A percentile compares a stretch with the other conserved stretches of the same genome.
Conservation (phyloP, 1,139 yeast species). For the Scheffersomyces illinoinensis region DNA sequence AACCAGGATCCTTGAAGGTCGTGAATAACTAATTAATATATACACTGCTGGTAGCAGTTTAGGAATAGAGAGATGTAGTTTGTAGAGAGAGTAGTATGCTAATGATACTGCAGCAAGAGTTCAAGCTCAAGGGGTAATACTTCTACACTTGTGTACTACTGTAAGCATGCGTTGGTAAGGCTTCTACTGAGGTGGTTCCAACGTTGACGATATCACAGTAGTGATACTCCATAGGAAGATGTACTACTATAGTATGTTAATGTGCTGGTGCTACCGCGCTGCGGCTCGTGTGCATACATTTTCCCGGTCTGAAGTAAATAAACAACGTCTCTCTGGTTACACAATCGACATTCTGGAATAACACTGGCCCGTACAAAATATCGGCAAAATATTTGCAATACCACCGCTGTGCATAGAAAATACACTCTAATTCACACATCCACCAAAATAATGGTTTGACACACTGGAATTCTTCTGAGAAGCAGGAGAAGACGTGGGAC, state of each 20-base stretch:
- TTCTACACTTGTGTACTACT: too few species aligned
- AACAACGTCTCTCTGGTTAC: not conserved
- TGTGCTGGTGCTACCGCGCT: not conserved
- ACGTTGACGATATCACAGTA: too few species aligned
- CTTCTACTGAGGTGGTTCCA: too few species aligned
- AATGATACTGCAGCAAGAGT: not conserved
- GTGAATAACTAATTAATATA: slow-evolving; percentile 33
- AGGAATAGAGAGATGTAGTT: not conserved
- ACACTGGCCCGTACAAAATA: not conserved
- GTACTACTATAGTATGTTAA: not conserved
- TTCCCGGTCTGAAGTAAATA: not conserved
- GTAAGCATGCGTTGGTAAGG: too few species aligned
- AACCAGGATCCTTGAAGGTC: slow-evolving; percentile 47
- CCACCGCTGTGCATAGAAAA: not conserved
- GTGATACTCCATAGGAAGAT: not conserved
- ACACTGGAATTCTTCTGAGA: not conserved
- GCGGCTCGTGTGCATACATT: not conserved
- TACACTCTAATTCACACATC: not conserved
- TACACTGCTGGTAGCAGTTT: not conserved
- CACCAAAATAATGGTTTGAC: not conserved
- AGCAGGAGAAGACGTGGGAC: not conserved
- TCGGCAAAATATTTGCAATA: not conserved
- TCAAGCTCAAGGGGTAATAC: not conserved
- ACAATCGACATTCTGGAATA: not conserved
- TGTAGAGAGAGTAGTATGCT: not conserved